phyloP scores from a whole-genome alignment of 2,329 filamentous ascomycete genomes.

The Meredithiella fracta region DNA sequence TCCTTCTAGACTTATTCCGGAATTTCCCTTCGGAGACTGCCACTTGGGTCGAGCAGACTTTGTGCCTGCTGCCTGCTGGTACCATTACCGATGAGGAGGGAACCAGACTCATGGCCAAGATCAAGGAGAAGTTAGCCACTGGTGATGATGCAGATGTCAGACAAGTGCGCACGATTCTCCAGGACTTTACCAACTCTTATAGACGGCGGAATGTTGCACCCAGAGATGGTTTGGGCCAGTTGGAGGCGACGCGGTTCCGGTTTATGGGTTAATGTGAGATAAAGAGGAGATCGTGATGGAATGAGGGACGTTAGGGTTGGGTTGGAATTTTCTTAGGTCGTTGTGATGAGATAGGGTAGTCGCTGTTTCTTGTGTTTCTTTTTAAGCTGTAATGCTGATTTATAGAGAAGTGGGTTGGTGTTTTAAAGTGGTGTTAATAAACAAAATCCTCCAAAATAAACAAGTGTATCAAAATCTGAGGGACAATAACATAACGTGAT shows the following conservation, averaged over 20 bases:
- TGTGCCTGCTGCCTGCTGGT: constrained; percentile 67
- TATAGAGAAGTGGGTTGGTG: not conserved
- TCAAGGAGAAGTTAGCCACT: constrained; percentile 57
- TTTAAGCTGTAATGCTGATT: not conserved
- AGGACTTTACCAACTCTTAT: constrained; percentile 95
- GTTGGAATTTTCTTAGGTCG: not conserved
- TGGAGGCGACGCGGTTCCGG: constrained; percentile 77
- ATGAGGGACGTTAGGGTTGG: not conserved
- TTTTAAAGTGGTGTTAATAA: not conserved
- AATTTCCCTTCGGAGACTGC: constrained; percentile 66
- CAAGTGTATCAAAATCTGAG: not conserved
- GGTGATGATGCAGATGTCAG: constrained; percentile 45
- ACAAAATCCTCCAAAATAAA: not conserved
- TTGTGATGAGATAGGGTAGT: constrained; percentile 1
- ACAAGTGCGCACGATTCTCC: constrained; percentile 69
- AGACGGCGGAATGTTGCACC: constrained; percentile 89
- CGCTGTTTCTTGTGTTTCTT: constrained; percentile 4
- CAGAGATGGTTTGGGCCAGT: constrained; percentile 68
- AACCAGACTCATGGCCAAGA: constrained; percentile 62
- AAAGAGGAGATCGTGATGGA: not conserved
- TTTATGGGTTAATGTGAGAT: constrained; percentile 34
- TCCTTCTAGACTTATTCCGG: constrained; percentile 80
- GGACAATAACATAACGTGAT: no score
- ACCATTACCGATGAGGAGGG: constrained; percentile 68
- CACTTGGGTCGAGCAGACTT: constrained; percentile 66